Base-by-base conservation (phyloP, 2,329 filamentous ascomycete species). In the Tolypocladium album region DNA sequence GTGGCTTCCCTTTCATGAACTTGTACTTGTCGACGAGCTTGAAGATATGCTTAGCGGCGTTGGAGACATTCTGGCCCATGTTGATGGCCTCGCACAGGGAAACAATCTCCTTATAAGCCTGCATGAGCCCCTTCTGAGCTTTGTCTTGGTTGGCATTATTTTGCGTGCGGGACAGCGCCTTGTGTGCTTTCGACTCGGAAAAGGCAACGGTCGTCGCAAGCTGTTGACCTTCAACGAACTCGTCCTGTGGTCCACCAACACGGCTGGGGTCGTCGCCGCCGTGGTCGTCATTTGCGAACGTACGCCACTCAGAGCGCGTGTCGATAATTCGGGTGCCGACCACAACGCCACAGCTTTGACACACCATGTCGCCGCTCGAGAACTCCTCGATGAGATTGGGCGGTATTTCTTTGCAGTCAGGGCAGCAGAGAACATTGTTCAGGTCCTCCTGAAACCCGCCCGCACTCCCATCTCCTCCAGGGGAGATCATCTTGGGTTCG, bases 221-320 rank as follows among this genome's bases (percentile, higher is more conserved):
- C 76, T 96, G 92, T 64, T 91, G 88, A 60, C 92, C 92, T 69
- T 96, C 92, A 61, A 96, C 82, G 52, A 99, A 86, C 59, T 90
- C 88, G 70, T 97, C 97, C 62, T 88, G 88, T 7, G 89, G 90
- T 67, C 97, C 94, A 78, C 94, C 94, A 65, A 99, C 93, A 91
- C 94, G 94, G 61, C 92, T 97, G 5, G 95, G 94, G 67, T 99
- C 94, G 68, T 97, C 95, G 70, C 90, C 92, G 69, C 90, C 91
- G 74, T 96, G 91, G 72, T 99, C 95, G 70, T 99, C 94, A 72
- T 97, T 97, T 71, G 92, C 92, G 77, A 99, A 99, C 0, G 94
- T 99, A 72, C 94, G 90, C 94, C 94, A 99, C 78, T 99, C 94
- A 56, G 92, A 96, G 63, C 95, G 89, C 62, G 90, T 95, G 72